Evolutionary conservation across 2,329 filamentous ascomycete species (phyloP), one percentile per base, ranked within the genome.

Genomic region (Nigrospora oryzae): DNA sequence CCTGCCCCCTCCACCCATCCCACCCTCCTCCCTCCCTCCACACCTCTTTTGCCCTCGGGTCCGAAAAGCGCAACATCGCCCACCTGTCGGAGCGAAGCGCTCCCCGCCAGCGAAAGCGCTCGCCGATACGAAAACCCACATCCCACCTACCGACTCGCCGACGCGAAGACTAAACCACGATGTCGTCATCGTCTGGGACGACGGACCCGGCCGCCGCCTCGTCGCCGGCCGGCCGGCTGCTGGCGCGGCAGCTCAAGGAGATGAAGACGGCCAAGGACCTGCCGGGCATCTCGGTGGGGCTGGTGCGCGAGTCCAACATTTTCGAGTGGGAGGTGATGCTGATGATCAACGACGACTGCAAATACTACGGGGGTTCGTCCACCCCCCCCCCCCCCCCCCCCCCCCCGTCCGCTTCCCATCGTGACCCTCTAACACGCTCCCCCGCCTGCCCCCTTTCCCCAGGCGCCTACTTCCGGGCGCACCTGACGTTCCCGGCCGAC

Each of bases 291-390:
- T 96, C 89, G 50, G 95, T 89, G 57, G 93, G 93, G 0, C 72
- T 98, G 37, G 82, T 90, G 43, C 82, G 84, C 57, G 86, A 86
- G 63, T 85, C 71, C 67, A 95, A 95, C 62, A 82, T 97, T 11
- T 96, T 96, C 54, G 86, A 95, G 70, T 98, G 93, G 93, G 90
- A 97, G 66, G 89, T 97, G 16, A 95, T 96, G 86, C 80, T 98
- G 49, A 97, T 98, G 91, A 91, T 97, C 53, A 89, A 81, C 50
- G 90, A 96, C 56, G 89, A 95, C 61, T 90, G 86, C 67, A 91
- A 90, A 67, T 86, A 87, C 65, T 96, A 96, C 57, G 90, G 90
- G 57, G 90, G 90, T 91, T 68, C 47, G 79, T 67, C 36, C 30
- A 30, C 13, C 42, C 37, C 36, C 13, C 43, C 32, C 32, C 16